Evolutionary conservation across 1,284 basidiomycete species (phyloP).

Genomic region (Golubevia sp.): DNA sequence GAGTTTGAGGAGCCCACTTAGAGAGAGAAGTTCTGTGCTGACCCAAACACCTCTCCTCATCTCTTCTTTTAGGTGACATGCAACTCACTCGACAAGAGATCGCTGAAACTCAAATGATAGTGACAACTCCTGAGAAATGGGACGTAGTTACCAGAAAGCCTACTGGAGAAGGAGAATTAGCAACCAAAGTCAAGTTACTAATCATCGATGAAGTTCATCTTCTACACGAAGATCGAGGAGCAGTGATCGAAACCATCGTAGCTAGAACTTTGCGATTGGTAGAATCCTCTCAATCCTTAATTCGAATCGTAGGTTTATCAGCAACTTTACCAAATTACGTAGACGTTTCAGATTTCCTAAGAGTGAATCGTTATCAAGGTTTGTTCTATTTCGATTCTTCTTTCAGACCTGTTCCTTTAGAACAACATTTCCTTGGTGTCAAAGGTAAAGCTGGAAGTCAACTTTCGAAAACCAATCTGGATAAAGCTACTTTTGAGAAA

Average conservation of each 20-base stretch:
- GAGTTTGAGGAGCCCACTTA: conserved; percentile 17
- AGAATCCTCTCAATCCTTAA: conserved; percentile 93
- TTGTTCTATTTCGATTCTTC: conserved; percentile 98
- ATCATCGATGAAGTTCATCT: conserved; percentile 99
- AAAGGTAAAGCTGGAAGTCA: conserved; percentile 84
- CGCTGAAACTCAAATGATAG: conserved; percentile 93
- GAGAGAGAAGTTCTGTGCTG: not conserved
- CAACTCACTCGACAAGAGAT: conserved; percentile 94
- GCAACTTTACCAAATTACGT: conserved; percentile 97
- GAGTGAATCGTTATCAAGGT: conserved; percentile 86
- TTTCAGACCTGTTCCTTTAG: conserved; percentile 93
- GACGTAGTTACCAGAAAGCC: conserved; percentile 98
- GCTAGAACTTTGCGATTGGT: conserved; percentile 91
- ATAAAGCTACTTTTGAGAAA: conserved; percentile 88
- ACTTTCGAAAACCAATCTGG: conserved; percentile 81
- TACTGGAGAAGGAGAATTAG: conserved; percentile 92
- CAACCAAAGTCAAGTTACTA: conserved; percentile 81
- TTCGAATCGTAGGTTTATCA: conserved; percentile 97
- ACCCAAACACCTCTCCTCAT: not conserved
- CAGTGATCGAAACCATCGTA: conserved; percentile 98
- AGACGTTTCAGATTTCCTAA: conserved; percentile 93
- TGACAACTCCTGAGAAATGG: conserved; percentile 99
- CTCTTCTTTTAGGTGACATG: conserved; percentile 78
- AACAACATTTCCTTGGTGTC: conserved; percentile 96
- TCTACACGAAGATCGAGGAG: conserved; percentile 95